Base-by-base conservation (phyloP, 257 asterid species). In the Nyctanthes arbortristis region DNA sequence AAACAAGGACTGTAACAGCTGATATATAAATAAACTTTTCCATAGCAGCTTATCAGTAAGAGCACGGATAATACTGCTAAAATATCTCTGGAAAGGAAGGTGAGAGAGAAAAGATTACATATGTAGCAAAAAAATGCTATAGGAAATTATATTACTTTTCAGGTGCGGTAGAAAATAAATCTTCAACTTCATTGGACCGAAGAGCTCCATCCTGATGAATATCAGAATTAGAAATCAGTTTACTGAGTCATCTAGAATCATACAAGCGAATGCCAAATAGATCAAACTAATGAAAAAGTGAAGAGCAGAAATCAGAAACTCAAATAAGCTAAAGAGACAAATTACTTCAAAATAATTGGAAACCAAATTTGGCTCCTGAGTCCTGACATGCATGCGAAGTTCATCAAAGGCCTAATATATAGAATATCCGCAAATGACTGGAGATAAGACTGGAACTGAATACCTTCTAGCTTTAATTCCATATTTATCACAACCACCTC, bases 161-260 rank as follows among this genome's bases (percentile, higher is more conserved):
- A 47, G 12, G 27, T 7, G 57, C 27, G 12, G 28, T 20, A 56
- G 97, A 94, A 78, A 91, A 94, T 75, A 94, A 77, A 79, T 94
- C 97, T n/a, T 94, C 99, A 66, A 94, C 84, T 81, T 94, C 99
- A 40, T 81, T 81, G 65, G 84, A 54, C 65, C 91, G 88, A 72
- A 94, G 98, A 43, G 92, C 85, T 70, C 93, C 96, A 83, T 91
- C 98, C 98, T 94, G 74, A 75, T 74, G 63, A 79, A 73, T 74
- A 81, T 67, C 61, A 71, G 61, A 85, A 71, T 22, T 47, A 82
- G 67, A 22, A 64, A 74, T 75, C 75, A 76, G 55, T 18, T 56
- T 22, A 52, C 59, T 67, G 55, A 40, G 39, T 70, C 70, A 67
- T 72, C 57, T 49, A 67, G 16, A 66, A 45, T 28, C 37, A 16